These are phyloP conservation scores for Cyberlindnera sargentensis DNA, from an alignment of 805 yeast genomes.

Conservation along the genomic window DNA sequence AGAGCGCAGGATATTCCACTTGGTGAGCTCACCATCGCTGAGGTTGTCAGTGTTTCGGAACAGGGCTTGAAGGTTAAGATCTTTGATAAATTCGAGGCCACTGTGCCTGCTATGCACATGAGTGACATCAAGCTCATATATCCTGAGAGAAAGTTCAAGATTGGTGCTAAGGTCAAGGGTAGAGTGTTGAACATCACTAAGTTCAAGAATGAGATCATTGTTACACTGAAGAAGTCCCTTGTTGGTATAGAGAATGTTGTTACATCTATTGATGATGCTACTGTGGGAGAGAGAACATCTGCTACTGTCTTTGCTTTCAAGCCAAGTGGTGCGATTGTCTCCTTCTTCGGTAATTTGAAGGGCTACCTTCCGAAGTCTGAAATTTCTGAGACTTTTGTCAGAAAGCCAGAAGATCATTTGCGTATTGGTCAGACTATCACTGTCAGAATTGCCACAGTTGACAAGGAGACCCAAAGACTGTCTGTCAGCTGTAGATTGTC, in stretches of 20 bases:
- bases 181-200: conserved; percentile 51
- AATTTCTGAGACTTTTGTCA: conserved; percentile 82
- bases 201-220: conserved; percentile 40
- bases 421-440: conserved; percentile 77
- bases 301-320: conserved; percentile 72
- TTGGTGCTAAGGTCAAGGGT: conserved; percentile 74
- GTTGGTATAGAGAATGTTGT: conserved; percentile 44
- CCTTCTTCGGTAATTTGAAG: conserved; percentile 70
- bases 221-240: conserved; percentile 80
- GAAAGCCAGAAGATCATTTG: conserved; percentile 69
- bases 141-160: conserved; percentile 89
- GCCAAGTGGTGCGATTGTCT: conserved; percentile 73
- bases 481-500: conserved; percentile 72
- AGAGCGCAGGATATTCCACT: conserved; percentile 65
- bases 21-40: conserved; percentile 59
- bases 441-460: conserved; percentile 57
- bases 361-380: conserved; percentile 85
- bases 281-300: conserved; percentile 46
- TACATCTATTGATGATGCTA: conserved; percentile 43
- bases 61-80: conserved; percentile 64
- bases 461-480: conserved; percentile 45
- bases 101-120: conserved; percentile 68
- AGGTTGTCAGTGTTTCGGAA: conserved; percentile 45
- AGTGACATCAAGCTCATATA: conserved; percentile 78
- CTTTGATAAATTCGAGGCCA: conserved; percentile 62